Evolutionary conservation across 345 rosid genomes (phyloP).

Genomic region (Eucalyptus sp.): DNA sequence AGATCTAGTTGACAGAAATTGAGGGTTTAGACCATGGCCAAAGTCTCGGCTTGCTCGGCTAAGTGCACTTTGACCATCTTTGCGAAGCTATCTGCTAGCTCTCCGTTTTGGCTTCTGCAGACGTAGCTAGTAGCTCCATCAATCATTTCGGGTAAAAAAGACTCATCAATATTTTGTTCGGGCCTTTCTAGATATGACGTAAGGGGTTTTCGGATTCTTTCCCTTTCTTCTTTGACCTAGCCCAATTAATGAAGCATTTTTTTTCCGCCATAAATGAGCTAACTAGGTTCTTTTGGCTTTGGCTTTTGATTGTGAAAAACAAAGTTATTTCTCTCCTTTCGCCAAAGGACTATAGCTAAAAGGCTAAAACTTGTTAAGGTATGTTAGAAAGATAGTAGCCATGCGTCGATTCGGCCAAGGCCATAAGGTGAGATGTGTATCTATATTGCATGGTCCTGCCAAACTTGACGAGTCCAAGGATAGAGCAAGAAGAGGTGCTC

Average conservation of each 20-base stretch:
- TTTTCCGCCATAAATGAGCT: not conserved
- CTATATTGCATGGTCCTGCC: not conserved
- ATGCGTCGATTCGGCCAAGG: not conserved
- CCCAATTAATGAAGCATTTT: not conserved
- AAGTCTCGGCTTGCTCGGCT: not conserved
- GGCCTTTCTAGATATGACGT: not conserved
- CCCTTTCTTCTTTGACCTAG: not conserved
- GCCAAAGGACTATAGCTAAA: not conserved
- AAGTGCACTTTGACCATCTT: too few species aligned
- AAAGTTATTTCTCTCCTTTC: not conserved
- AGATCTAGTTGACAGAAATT: not conserved
- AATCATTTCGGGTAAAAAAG: not conserved
- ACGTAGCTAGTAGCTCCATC: not conserved
- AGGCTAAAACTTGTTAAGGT: not conserved
- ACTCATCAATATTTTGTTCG: not conserved
- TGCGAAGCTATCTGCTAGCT: not conserved
- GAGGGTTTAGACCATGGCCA: not conserved
- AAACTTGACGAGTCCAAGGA: not conserved
- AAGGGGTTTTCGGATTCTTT: not conserved
- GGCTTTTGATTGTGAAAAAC: not conserved
- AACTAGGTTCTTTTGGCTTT: not conserved
- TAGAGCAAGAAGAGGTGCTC: not conserved
- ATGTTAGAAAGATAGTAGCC: not conserved
- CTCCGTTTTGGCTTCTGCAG: not conserved
- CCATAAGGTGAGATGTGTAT: not conserved